phyloP scores from a whole-genome alignment of 495 filamentous ascomycete species.

The Penicillium argentinense region DNA sequence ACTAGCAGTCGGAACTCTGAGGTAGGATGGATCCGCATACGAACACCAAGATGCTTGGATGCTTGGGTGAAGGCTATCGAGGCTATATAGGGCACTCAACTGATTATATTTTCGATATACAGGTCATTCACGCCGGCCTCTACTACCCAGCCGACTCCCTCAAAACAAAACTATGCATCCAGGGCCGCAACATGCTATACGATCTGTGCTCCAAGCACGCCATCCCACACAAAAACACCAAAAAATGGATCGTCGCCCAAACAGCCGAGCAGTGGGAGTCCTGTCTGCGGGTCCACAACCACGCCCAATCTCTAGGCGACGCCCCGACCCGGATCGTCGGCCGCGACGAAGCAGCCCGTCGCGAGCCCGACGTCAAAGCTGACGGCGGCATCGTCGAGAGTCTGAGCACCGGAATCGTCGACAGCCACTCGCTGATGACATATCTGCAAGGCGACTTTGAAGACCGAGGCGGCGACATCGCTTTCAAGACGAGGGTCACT shows the following conservation, averaged over 20 bases:
- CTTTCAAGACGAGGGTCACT: conserved; percentile 62
- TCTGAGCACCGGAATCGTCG: conserved; percentile 84
- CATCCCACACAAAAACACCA: conserved; percentile 71
- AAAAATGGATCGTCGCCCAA: conserved; percentile 97
- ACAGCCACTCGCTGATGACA: conserved; percentile 82
- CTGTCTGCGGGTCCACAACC: conserved; percentile 63
- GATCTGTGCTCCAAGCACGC: conserved; percentile 62
- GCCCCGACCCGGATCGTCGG: conserved; percentile 75
- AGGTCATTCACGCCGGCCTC: conserved; percentile 94
- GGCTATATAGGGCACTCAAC: background rate
- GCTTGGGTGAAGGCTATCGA: background rate
- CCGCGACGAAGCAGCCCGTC: conserved; percentile 53
- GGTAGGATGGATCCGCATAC: conserved; percentile 35
- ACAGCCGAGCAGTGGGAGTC: conserved; percentile 63
- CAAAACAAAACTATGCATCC: conserved; percentile 82
- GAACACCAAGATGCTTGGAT: background rate
- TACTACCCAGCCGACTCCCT: conserved; percentile 80
- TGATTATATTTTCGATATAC: background rate
- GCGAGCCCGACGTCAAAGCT: conserved; percentile 74
- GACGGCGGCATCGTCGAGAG: conserved; percentile 75
- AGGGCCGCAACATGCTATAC: conserved; percentile 76
- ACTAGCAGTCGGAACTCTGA: conserved; percentile 93
- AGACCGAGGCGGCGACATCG: conserved; percentile 71
- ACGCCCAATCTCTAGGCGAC: conserved; percentile 58
- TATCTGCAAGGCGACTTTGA: conserved; percentile 75